phyloP scores from a whole-genome alignment of 1,284 basidiomycete genomes.

The Cutaneotrichosporon sp. region DNA sequence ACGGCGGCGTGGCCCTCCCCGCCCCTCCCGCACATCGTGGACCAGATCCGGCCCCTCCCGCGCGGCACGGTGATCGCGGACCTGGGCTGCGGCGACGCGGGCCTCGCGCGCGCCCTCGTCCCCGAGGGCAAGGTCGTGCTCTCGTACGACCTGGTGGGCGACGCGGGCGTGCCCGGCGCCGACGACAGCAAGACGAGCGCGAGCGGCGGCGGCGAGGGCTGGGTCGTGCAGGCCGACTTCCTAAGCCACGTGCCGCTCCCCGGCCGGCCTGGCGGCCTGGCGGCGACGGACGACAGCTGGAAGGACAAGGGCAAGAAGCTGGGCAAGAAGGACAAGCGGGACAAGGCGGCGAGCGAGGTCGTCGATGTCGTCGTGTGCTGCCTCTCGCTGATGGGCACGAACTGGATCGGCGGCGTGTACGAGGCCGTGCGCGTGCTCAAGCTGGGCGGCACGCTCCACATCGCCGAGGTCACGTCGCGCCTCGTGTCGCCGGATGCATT shows the following conservation, averaged over 20 bases:
- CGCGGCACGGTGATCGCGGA: slow-evolving; percentile 78
- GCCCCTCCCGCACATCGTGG: slow-evolving; percentile 77
- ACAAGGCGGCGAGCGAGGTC: slow-evolving; percentile 56
- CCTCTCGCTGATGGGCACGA: slow-evolving; percentile 93
- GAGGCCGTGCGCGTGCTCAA: slow-evolving; percentile 88
- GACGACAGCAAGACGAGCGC: slow-evolving; percentile 64
- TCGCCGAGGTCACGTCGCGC: slow-evolving; percentile 94
- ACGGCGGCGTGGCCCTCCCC: slow-evolving; percentile 89
- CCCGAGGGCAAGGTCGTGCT: slow-evolving; percentile 70
- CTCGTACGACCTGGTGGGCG: slow-evolving; percentile 78
- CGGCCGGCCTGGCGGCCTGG: slow-evolving; percentile 63
- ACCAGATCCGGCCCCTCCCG: slow-evolving; percentile 61
- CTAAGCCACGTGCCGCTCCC: slow-evolving; percentile 73
- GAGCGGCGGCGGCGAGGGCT: slow-evolving; percentile 51
- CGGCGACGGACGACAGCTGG: slow-evolving; percentile 48
- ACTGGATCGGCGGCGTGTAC: slow-evolving; percentile 87
- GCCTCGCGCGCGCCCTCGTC: slow-evolving; percentile 72
- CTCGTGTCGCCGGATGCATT: slow-evolving; percentile 76
- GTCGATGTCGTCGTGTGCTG: slow-evolving; percentile 93
- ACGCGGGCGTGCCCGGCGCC: slow-evolving; percentile 53
- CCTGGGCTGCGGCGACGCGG: slow-evolving; percentile 93
- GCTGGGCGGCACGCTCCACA: slow-evolving; percentile 75
- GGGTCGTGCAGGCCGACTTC: slow-evolving; percentile 77
- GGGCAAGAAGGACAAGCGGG: slow-evolving; percentile 15
- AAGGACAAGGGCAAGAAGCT: slow-evolving; percentile 58